Conservation (phyloP, 2,329 filamentous ascomycete species). For the Alternaria solani region DNA sequence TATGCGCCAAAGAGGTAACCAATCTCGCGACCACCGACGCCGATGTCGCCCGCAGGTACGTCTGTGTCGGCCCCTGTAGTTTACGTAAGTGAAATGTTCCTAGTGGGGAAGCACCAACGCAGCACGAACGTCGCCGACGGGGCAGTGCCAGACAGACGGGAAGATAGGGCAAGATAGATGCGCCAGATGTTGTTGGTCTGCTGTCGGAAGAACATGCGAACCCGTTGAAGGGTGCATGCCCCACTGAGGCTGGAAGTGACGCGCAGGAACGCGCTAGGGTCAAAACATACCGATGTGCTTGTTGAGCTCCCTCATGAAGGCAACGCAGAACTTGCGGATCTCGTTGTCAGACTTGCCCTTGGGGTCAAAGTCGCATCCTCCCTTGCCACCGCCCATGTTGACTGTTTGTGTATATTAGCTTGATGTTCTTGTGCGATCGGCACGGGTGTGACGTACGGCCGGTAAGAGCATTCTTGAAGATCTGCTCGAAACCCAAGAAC, state of each 20-base stretch:
- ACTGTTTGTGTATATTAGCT: conserved; percentile 58
- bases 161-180: conserved; percentile 25
- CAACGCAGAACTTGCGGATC: conserved; percentile 94
- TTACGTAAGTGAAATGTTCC: conserved; percentile 52
- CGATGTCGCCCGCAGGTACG: conserved; percentile 96
- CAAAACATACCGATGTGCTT: conserved; percentile 74
- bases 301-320: conserved; percentile 95
- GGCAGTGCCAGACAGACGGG: conserved; percentile 13
- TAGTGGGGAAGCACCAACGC: conserved; percentile 13
- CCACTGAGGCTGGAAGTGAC: conserved; percentile 18
- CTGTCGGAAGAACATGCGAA: conserved; percentile 23
- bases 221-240: conserved; percentile 21
- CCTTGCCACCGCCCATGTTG: conserved; percentile 97
- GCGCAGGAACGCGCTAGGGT: conserved; percentile 10
- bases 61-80: conserved; percentile 79
- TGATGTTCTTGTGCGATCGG: not conserved
- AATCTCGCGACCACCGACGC: conserved; percentile 89
- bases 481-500: conserved; percentile 99
- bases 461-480: conserved; percentile 99
- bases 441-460: conserved; percentile 68
- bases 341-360: conserved; percentile 98
- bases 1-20: conserved; percentile 96
- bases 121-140: conserved; percentile 12
- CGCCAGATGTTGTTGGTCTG: conserved; percentile 24
- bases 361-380: conserved; percentile 97